Evolutionary conservation across 2,329 filamentous ascomycete genomes (phyloP), one percentile per base, ranked within the genome.

Genomic region (Pseudocercospora fijiensis): DNA sequence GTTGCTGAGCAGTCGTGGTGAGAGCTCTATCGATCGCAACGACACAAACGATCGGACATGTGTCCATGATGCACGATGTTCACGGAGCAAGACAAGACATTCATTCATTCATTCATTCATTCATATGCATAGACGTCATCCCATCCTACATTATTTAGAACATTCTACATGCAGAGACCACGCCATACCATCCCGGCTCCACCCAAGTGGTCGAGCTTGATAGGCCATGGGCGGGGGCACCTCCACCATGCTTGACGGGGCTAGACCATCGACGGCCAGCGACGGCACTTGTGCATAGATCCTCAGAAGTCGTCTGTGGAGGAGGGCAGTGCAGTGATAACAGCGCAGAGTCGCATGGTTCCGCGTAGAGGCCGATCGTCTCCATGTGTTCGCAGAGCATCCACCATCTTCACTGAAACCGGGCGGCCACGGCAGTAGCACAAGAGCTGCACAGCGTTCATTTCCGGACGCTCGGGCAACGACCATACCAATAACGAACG

Each of bases 381-480:
- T 59, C 59, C 49, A 64, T 64, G 62, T 18, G 61, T 62, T 60
- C 59, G 58, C 59, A 60, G 30, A 49, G 43, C 43, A 20, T 59
- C 55, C 51, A 62, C 55, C 51, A 51, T 53, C 41, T 55, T 33
- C 43, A 26, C 49, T 58, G 59, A 52, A 64, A 45, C 33, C 13
- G 30, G 37, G 57, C 60, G 62, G 62, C 51, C 53, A 60, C 51
- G 52, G 56, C 58, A 60, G 65, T 67, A 52, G 64, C 66, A 67
- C 61, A 66, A 57, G 22, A 28, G 47, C 60, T 62, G 57, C 60
- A 63, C 58, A 53, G 24, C 60, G 43, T 52, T 55, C 51, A 55
- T 62, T 64, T 64, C 47, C 63, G 51, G 66, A 61, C 28, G 41
- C 63, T 58, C 59, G 41, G 63, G n/a, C n/a, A n/a, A n/a, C 33